Evolutionary conservation across 441 rosid genomes (phyloP), one percentile per base, ranked within the genome.

Genomic region (Populus trichocarpa): DNA sequence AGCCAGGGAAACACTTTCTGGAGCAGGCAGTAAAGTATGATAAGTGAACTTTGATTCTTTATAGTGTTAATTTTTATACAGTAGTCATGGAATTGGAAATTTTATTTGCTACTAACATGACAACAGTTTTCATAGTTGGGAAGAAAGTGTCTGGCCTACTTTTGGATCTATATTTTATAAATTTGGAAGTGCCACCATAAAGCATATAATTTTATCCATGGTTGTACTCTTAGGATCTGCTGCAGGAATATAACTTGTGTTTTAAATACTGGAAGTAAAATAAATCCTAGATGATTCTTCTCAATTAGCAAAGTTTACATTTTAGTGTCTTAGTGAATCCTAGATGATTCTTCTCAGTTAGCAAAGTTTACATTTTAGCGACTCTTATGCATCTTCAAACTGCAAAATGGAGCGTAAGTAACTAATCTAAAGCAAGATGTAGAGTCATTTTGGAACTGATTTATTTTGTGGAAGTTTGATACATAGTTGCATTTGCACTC

Each of bases 21-120:
- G 98, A 94, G 90, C 98, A 92, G 82, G 99, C 96, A 33, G 99
- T 93, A n/a, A 93, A 91, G 99, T 95, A 90, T 77, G 88, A 85
- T 75, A 57, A 76, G 57, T 72, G 35, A 72, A 80, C 75, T 74
- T 53, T 53, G 25, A 50, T 46, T 80, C n/a, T 25, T 75, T 46
- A 14, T 77, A 61, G n/a, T 57, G 53, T 64, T 23, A 38, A 30
- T 33, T 59, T 74, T 53, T 66, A 67, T 46, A 28, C 20, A 67
- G 22, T 74, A 26, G 32, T 70, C 5, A 7, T 67, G 28, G 35
- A 18, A 68, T 26, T 71, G 26, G 28, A 18, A 1, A 28, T 20
- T 38, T 71, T 42, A 16, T 75, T 32, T 28, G 42, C 78, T 70
- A 5, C 35, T 67, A 46, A 7, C 42, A 67, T 67, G 30, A 67